These are phyloP conservation scores for Phalaenopsis equestris DNA, from an alignment of 106 monocot genomes.

Conservation along the genomic window DNA sequence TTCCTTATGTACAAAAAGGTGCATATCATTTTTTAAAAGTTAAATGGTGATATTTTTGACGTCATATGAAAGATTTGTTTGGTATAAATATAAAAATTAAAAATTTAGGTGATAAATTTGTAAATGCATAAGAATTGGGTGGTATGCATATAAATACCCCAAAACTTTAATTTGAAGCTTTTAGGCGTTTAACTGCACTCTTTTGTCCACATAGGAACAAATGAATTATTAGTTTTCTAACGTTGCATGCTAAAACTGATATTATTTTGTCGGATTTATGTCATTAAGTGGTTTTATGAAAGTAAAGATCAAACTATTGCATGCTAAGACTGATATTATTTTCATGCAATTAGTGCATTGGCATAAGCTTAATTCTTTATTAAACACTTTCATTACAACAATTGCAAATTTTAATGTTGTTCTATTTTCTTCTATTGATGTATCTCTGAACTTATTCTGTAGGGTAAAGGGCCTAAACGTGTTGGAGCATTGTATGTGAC, in stretches of 20 bases:
- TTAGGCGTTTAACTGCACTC: no score
- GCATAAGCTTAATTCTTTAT: background rate
- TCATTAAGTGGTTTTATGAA: background rate
- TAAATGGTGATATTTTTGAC: no score
- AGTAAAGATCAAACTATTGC: background rate
- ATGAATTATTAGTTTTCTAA: no score
- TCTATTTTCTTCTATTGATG: background rate
- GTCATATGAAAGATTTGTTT: no score
- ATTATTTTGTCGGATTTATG: background rate
- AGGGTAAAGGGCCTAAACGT: slow-evolving; percentile 95
- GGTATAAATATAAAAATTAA: no score
- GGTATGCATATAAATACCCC: no score
- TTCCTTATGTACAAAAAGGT: no score
- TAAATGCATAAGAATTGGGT: no score
- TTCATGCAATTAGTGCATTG: background rate
- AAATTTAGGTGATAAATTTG: no score
- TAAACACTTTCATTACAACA: background rate
- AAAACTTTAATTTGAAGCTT: no score
- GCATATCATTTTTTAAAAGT: no score
- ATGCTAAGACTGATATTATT: background rate
- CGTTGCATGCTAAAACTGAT: no score
- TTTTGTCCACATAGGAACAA: background rate
- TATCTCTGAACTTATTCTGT: slow-evolving; percentile 9
- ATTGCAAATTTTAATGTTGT: background rate
- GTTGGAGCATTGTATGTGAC: slow-evolving; percentile 90